Conservation (phyloP, 768 basidiomycete species). For the Paxillus ammoniavirescens region DNA sequence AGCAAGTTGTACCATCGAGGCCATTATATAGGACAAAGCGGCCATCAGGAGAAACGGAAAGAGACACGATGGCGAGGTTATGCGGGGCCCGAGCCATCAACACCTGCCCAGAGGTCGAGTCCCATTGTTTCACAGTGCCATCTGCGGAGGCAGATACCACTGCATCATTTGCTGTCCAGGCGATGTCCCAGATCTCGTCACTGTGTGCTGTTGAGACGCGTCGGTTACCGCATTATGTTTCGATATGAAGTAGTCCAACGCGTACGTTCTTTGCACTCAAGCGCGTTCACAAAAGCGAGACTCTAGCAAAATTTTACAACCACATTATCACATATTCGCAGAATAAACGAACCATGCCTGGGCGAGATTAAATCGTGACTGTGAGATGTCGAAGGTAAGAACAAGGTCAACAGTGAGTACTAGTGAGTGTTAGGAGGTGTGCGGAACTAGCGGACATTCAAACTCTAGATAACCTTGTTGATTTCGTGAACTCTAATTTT, state of each 20-base stretch:
- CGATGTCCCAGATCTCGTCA: conserved; percentile 77
- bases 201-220: conserved; percentile 57
- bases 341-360: conserved; percentile 30
- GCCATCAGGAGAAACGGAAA: conserved; percentile 71
- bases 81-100: conserved; percentile 61
- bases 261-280: conserved; percentile 77
- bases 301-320: conserved; percentile 44
- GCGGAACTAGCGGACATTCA: conserved; percentile 50
- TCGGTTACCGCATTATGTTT: background rate
- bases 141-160: conserved; percentile 76
- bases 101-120: conserved; percentile 62
- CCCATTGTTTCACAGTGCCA: conserved; percentile 73
- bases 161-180: conserved; percentile 66
- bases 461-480: conserved; percentile 31
- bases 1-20: conserved; percentile 78
- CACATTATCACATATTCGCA: conserved; percentile 1
- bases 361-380: background rate
- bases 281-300: conserved; percentile 69
- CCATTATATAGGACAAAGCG: conserved; percentile 72
- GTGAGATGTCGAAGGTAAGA: background rate
- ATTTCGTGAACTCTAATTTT: conserved; percentile 50
- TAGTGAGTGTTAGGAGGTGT: conserved; percentile 9
- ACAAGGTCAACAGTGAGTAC: background rate
- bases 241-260: conserved; percentile 17
- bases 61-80: conserved; percentile 80